phyloP scores from a whole-genome alignment of 2,329 filamentous ascomycete genomes.

The Aspergillus nomiae region DNA sequence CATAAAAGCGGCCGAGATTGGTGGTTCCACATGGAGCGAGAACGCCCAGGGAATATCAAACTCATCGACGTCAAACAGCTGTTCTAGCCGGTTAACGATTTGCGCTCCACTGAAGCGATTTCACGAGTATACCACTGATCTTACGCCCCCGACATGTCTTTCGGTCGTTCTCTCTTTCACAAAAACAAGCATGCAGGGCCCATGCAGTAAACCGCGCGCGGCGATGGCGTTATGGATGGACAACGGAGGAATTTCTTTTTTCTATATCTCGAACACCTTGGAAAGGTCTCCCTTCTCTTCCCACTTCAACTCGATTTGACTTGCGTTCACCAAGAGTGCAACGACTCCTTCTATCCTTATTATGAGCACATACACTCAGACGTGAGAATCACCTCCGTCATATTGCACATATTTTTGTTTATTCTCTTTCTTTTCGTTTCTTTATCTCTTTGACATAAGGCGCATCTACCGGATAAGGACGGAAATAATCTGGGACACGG shows the following conservation, averaged over 20 bases:
- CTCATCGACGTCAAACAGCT: constrained; percentile 36
- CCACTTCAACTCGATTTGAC: background rate
- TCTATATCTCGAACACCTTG: background rate
- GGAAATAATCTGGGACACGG: background rate
- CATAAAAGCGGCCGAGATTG: constrained; percentile 45
- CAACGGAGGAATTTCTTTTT: background rate
- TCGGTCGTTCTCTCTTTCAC: background rate
- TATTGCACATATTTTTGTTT: background rate
- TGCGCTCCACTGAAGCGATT: background rate
- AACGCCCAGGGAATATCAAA: constrained; percentile 37
- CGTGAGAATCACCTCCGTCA: background rate
- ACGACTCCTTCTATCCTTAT: background rate
- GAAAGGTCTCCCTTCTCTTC: constrained; percentile 2
- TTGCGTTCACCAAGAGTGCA: background rate
- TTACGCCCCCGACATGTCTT: background rate
- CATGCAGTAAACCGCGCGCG: background rate
- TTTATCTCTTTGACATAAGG: background rate
- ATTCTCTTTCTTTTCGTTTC: background rate
- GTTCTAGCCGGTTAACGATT: constrained; percentile 27
- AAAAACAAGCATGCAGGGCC: background rate
- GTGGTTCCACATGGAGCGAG: constrained; percentile 49
- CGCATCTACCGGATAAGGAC: background rate
- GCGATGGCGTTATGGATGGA: background rate
- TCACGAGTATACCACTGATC: background rate
- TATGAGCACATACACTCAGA: background rate